These are phyloP conservation scores for Zopfochytrium polystomum DNA, from an alignment of 371 early-diverging fungal genomes.

Conservation along the genomic window DNA sequence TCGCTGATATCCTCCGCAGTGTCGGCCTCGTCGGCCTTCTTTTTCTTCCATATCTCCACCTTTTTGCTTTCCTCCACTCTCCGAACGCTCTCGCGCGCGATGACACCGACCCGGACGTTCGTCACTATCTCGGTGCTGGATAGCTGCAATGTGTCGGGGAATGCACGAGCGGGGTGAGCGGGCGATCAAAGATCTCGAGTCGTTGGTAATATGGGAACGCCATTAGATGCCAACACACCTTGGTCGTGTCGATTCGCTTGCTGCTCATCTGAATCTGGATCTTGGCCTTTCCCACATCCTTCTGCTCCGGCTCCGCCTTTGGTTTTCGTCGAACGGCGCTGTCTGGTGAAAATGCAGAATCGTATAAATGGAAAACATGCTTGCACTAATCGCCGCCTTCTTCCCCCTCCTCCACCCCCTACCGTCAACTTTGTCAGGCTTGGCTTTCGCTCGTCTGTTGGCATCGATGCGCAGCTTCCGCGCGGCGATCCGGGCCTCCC, in stretches of 20 bases:
- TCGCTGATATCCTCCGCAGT: constrained; percentile 12
- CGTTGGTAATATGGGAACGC: not conserved
- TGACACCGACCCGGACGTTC: constrained; percentile 42
- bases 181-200: not conserved
- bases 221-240: constrained; percentile 22
- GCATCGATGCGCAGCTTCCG: constrained; percentile 43
- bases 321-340: constrained; percentile 27
- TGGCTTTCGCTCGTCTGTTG: constrained; percentile 32
- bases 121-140: constrained; percentile 45
- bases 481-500: constrained; percentile 44
- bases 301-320: constrained; percentile 39
- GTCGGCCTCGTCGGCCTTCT: constrained; percentile 29
- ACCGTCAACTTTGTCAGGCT: constrained; percentile 42
- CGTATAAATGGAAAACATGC: constrained; percentile 4
- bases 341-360: constrained; percentile 13
- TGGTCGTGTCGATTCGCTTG: constrained; percentile 39
- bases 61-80: constrained; percentile 41
- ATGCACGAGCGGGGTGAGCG: not conserved
- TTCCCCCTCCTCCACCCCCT: not conserved
- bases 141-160: constrained; percentile 16
- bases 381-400: no score
- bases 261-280: constrained; percentile 33
- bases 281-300: constrained; percentile 45
- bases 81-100: constrained; percentile 39
- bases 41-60: constrained; percentile 34